phyloP scores from a whole-genome alignment of 2,329 filamentous ascomycete genomes.

The Beauveria rudraprayagi region DNA sequence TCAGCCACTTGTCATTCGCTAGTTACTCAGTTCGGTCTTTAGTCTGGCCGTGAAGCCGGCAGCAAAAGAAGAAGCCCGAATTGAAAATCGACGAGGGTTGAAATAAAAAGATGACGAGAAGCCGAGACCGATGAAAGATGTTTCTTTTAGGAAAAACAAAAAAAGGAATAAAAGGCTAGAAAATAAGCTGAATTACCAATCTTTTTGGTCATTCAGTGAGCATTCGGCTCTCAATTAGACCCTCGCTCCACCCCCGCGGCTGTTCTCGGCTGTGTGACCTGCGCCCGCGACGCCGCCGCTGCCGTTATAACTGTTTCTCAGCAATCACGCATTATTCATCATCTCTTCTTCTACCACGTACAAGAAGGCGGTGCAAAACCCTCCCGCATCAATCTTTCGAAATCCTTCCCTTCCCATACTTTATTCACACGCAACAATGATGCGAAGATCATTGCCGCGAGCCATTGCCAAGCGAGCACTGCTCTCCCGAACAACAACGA shows the following conservation, averaged over 20 bases:
- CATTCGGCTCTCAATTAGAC: neutral
- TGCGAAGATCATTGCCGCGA: conserved; percentile 7
- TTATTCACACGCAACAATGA: conserved; percentile 1
- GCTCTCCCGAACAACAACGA: neutral
- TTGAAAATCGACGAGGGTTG: no score
- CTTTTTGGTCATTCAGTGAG: no score
- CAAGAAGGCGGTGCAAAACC: neutral
- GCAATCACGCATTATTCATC: neutral
- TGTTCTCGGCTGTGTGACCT: conserved; percentile 1
- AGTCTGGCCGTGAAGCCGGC: no score
- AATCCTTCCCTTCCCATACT: no score
- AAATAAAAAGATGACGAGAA: no score
- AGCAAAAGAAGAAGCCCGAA: no score
- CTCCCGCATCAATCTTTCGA: neutral
- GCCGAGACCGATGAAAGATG: no score
- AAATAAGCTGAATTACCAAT: no score
- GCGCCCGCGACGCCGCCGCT: neutral
- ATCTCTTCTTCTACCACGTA: neutral
- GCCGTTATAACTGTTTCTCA: conserved; percentile 6
- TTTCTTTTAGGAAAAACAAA: no score
- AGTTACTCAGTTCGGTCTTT: no score
- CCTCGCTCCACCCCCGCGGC: neutral
- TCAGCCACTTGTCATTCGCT: neutral
- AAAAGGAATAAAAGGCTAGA: no score
- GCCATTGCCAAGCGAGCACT: conserved; percentile 8